These are phyloP conservation scores for Climacium dendroides DNA, from an alignment of 225 moss, liverwort and hornwort genomes.

Conservation along the genomic window DNA sequence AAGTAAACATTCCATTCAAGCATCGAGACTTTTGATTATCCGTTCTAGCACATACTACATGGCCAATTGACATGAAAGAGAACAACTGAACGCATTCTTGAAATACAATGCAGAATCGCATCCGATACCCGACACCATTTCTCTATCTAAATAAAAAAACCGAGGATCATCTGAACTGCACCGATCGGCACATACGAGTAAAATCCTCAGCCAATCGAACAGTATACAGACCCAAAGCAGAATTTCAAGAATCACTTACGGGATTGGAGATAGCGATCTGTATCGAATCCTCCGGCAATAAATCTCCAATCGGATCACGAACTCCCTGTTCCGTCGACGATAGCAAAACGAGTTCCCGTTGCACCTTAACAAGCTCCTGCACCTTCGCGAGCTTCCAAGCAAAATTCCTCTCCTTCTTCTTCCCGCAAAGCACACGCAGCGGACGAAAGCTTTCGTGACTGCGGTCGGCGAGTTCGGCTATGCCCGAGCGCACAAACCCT, in stretches of 20 bases:
- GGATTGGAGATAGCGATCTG: constrained; percentile 3
- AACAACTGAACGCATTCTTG: neutral
- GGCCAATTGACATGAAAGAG: neutral
- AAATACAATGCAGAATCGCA: neutral
- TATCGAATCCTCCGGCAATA: neutral
- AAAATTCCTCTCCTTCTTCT: constrained; percentile 21
- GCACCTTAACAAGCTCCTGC: constrained; percentile 20
- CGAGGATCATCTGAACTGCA: neutral
- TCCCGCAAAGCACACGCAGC: constrained; percentile 17
- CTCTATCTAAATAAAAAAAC: neutral
- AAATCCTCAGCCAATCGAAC: neutral
- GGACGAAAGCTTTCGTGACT: constrained; percentile 2
- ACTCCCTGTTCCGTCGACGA: neutral
- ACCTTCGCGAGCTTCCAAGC: constrained; percentile 20
- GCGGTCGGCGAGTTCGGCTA: neutral
- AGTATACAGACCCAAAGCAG: neutral
- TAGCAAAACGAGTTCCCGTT: neutral
- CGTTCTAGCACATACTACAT: neutral
- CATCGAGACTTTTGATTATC: neutral
- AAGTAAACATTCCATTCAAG: neutral
- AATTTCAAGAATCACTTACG: neutral
- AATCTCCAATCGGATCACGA: neutral
- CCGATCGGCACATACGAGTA: neutral
- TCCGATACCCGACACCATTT: neutral
- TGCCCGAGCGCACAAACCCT: neutral